These are phyloP conservation scores for Selenicereus undatus DNA, from an alignment of 148 eudicot species.

Conservation along the genomic window DNA sequence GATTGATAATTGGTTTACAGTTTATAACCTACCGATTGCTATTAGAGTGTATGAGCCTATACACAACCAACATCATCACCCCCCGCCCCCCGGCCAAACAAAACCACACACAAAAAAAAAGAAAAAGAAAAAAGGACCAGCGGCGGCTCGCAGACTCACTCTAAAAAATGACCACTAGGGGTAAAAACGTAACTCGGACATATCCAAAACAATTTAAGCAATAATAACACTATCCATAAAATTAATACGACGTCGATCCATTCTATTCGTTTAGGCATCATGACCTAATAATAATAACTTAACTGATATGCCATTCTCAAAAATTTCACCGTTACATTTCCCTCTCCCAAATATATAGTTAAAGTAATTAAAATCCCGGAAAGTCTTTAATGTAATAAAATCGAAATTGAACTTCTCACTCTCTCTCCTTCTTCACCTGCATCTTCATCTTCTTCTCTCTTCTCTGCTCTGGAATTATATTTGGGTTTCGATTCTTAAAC, in stretches of 20 bases:
- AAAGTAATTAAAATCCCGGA: too few relatives aligned
- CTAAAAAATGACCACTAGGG: background rate
- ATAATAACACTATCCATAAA: background rate
- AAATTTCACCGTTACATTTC: background rate
- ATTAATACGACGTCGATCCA: background rate
- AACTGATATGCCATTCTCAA: background rate
- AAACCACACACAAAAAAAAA: too few relatives aligned
- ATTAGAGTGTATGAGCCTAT: too few relatives aligned
- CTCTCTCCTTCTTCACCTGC: background rate
- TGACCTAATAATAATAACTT: background rate
- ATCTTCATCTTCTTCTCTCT: background rate
- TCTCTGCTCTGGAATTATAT: background rate
- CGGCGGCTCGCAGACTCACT: too few relatives aligned
- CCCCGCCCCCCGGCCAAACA: too few relatives aligned
- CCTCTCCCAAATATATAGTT: background rate
- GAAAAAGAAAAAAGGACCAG: too few relatives aligned
- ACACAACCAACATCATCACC: too few relatives aligned
- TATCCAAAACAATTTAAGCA: background rate
- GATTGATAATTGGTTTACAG: too few relatives aligned
- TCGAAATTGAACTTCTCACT: background rate
- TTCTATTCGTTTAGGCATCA: background rate
- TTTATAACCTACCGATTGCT: too few relatives aligned
- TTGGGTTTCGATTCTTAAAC: constrained; percentile 10
- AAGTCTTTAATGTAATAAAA: too few relatives aligned
- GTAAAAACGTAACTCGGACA: background rate